Base-by-base conservation (phyloP, 495 filamentous ascomycete genomes). In the Penicillium cataractarum region DNA sequence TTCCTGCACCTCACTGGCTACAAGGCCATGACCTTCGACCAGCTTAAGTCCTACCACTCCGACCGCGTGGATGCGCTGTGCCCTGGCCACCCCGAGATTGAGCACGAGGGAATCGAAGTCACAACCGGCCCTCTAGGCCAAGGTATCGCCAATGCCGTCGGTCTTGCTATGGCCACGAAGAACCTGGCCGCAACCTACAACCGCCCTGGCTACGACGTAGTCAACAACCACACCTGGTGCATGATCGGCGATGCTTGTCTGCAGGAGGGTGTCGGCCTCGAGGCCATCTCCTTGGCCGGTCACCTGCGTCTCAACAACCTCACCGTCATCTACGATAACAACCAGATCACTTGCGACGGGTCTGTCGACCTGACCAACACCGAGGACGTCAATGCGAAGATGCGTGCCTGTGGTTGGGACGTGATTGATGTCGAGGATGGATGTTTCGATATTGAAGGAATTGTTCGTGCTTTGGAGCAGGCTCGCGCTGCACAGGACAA, bases 11-110 rank as follows among this genome's bases (percentile, higher is more conserved):
- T 88, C 3, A 77, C 76, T 1, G 86, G 86, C 15, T 88, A 87
- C 75, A 78, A 80, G 54, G 68, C 69, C 50, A 86, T 86, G 84
- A 85, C 84, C 0, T 74, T 85, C 21, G 84, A 87, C 19, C 82
- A 89, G 66, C 74, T 87, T 27, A 81, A 83, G 54, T 81, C 81
- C n/a, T 88, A 87, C 64, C 82, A 85, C 67, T 85, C 81, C 2
- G 77, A 80, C 19, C 71, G 82, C 21, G 71, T 69, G 2, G 82
- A 86, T 63, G 74, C 81, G 12, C 64, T 86, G 0, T 85, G 81
- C 54, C 86, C 82, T 35, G 86, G 82, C 1, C 86, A 89, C 61
- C 86, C 86, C 0, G 86, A 89, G 64, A 86, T 87, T 46, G 86
- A 88, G 60, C 76, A 82, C 44, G 78, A 82, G 15, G 86, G 84